These are phyloP conservation scores for Termitomyces bulborhizus DNA, from an alignment of 768 basidiomycete species.

Conservation along the genomic window DNA sequence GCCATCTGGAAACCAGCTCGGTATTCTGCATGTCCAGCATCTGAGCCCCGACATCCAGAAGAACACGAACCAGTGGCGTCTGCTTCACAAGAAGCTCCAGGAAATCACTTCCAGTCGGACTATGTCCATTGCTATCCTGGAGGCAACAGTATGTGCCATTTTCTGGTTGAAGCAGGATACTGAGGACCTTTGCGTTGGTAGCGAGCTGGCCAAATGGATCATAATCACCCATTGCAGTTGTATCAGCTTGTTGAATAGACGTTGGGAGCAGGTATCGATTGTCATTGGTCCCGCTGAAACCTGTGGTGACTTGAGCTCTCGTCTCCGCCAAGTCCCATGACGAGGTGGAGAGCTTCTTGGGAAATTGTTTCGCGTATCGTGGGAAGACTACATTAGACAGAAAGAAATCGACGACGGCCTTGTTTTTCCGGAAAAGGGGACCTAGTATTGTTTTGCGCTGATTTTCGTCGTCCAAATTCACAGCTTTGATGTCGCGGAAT, in stretches of 20 bases:
- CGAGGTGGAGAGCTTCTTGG: conserved; percentile 38
- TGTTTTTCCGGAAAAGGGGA: conserved; percentile 30
- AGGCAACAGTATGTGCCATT: conserved; percentile 30
- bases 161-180: conserved; percentile 30
- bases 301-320: conserved; percentile 31
- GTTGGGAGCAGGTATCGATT: conserved; percentile 30
- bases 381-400: conserved; percentile 43
- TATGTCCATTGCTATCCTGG: conserved; percentile 14
- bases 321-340: conserved; percentile 47
- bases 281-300: conserved; percentile 56
- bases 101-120: conserved; percentile 18
- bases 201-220: conserved; percentile 32
- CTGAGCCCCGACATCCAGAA: conserved; percentile 53
- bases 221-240: not conserved
- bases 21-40: conserved; percentile 44
- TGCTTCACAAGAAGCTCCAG: conserved; percentile 27
- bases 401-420: conserved; percentile 39
- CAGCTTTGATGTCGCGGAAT: conserved; percentile 25
- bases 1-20: conserved; percentile 35
- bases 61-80: conserved; percentile 33
- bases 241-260: conserved; percentile 24
- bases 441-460: conserved; percentile 23
- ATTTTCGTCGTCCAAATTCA: conserved; percentile 35
- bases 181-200: conserved; percentile 44
- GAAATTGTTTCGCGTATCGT: conserved; percentile 42